Conservation (phyloP, 192 early-diverging fungal species). For the Obelidium mucronatum region DNA sequence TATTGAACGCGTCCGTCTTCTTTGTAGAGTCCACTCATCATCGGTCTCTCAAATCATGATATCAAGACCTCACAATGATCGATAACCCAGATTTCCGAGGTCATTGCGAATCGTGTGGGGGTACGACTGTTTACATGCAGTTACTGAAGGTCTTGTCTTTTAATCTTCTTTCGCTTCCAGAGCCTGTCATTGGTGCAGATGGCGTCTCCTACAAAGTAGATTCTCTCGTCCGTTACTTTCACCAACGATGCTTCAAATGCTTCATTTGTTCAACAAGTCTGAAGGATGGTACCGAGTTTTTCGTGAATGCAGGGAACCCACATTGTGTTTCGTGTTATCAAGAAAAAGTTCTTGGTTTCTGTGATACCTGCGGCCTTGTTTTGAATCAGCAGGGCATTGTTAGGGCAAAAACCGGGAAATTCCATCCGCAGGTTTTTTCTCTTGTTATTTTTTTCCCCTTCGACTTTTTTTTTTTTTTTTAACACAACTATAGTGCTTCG, state of each 20-base stretch:
- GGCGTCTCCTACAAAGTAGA: conserved; percentile 36
- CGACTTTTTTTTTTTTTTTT: too few species aligned
- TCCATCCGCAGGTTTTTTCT: too few species aligned
- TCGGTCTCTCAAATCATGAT: neutral
- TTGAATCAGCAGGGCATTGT: conserved; percentile 26
- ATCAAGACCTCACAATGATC: conserved; percentile 29
- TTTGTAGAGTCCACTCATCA: neutral
- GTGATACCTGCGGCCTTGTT: conserved; percentile 18
- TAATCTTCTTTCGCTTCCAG: neutral
- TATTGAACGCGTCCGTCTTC: neutral
- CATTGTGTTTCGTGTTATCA: conserved; percentile 32
- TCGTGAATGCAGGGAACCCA: conserved; percentile 13
- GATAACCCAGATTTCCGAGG: conserved; percentile 35
- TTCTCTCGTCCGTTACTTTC: conserved; percentile 20
- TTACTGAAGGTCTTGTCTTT: neutral
- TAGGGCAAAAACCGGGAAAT: conserved; percentile 26
- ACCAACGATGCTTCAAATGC: conserved; percentile 34
- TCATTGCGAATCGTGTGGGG: conserved; percentile 11
- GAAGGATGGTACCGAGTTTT: conserved; percentile 25
- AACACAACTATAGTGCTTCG: too few species aligned
- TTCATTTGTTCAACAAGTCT: neutral
- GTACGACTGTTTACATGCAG: neutral
- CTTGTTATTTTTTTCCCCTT: too few species aligned
- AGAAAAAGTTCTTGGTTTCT: conserved; percentile 26
- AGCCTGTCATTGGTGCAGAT: conserved; percentile 28